Conservation (phyloP, 192 early-diverging fungal species). For the Dissophora globulifera region DNA sequence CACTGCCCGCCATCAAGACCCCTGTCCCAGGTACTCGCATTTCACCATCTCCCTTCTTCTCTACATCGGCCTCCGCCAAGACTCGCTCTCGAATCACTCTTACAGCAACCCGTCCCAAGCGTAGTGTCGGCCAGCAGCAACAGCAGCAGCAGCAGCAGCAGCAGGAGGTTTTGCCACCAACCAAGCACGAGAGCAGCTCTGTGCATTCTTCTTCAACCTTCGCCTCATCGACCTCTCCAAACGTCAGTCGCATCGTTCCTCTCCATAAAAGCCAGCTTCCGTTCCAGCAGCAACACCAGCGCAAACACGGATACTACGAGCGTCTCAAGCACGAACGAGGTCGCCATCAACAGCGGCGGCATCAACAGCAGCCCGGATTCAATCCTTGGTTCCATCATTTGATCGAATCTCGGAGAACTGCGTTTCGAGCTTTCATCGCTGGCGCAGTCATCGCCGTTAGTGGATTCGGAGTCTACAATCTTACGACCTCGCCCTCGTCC, state of each 20-base stretch:
- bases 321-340: conserved; percentile 1
- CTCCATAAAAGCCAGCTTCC: conserved; percentile 6
- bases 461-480: conserved; percentile 5
- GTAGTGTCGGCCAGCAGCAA: neutral
- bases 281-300: neutral
- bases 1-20: neutral
- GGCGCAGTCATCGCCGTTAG: conserved; percentile 2
- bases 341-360: conserved; percentile 5
- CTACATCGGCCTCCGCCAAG: neutral
- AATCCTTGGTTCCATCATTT: conserved; percentile 20
- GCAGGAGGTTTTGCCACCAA: conserved; percentile 12
- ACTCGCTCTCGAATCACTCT: conserved; percentile 20
- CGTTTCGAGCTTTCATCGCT: conserved; percentile 15
- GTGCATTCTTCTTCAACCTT: neutral
- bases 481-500: neutral
- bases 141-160: conserved; percentile 1
- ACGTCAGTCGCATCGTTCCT: conserved; percentile 27
- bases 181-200: neutral
- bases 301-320: conserved; percentile 11
- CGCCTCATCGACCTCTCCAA: neutral
- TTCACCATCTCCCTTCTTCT: conserved; percentile 10
- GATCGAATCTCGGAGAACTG: conserved; percentile 1
- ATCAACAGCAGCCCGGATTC: conserved; percentile 15
- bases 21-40: neutral
- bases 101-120: conserved; percentile 17